A percentile compares a stretch with the other conserved stretches of the same genome.
Evolutionary conservation across 2,329 filamentous ascomycete species (phyloP).

Genomic region (Fusarium nematophilum): DNA sequence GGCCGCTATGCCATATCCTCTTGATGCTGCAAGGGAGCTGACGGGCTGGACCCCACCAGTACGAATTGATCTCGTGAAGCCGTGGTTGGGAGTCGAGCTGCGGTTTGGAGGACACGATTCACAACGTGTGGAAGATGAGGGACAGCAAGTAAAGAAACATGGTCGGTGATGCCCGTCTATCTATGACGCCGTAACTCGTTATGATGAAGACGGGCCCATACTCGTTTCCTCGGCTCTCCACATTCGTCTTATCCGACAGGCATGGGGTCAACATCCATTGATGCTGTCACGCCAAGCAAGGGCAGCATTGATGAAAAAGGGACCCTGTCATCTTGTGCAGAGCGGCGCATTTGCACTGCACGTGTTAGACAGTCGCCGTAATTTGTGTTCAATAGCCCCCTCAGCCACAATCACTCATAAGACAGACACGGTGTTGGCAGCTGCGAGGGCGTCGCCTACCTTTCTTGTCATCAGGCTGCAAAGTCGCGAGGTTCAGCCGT

Average conservation of each 20-base stretch:
- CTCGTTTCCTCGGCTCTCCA: neutral
- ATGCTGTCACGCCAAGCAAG: constrained; percentile 33
- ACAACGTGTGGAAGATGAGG: neutral
- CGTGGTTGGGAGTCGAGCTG: neutral
- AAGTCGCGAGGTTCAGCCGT: constrained; percentile 21
- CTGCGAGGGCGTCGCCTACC: neutral
- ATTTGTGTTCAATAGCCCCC: constrained; percentile 24
- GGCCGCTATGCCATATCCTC: constrained; percentile 28
- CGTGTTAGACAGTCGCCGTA: constrained; percentile 31
- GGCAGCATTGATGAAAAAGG: constrained; percentile 26
- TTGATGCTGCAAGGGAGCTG: constrained; percentile 29
- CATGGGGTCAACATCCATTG: constrained; percentile 2
- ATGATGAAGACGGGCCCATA: neutral
- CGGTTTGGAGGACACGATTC: neutral
- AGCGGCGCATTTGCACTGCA: constrained; percentile 32
- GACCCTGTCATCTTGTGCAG: constrained; percentile 24
- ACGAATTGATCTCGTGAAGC: constrained; percentile 18
- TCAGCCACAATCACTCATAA: constrained; percentile 28
- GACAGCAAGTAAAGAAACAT: too few species aligned
- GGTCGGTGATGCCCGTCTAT: neutral
- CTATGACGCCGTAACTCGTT: neutral
- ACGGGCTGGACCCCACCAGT: constrained; percentile 27
- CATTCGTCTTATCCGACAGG: neutral
- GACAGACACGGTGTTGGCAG: neutral
- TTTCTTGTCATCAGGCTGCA: neutral